These are phyloP conservation scores for Quercus rubra DNA, from an alignment of 306 rosid genomes.

Conservation along the genomic window DNA sequence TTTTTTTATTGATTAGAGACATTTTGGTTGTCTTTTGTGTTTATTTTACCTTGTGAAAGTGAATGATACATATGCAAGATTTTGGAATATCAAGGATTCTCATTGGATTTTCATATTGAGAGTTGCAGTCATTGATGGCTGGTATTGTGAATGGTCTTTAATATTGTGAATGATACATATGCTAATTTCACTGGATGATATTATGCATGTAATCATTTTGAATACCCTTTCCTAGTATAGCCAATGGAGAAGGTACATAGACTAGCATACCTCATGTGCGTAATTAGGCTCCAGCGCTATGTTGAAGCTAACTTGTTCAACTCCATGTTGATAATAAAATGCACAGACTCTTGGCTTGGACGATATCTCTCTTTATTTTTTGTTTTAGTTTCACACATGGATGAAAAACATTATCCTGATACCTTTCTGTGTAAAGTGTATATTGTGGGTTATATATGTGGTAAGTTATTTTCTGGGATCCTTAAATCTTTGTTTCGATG, in stretches of 20 bases:
- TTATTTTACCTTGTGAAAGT: too few species aligned
- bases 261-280: not conserved
- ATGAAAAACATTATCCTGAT: not conserved
- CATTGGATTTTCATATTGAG: too few species aligned
- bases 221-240: not conserved
- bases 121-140: not conserved
- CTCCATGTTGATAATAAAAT: not conserved
- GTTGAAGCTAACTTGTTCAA: not conserved
- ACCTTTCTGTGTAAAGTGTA: not conserved
- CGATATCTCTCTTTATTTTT: conserved; percentile 96
- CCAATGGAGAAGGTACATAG: not conserved
- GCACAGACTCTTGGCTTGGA: conserved; percentile 21
- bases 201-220: not conserved
- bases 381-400: conserved; percentile 51
- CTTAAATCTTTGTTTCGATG: not conserved
- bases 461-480: not conserved
- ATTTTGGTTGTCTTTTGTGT: too few species aligned
- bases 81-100: too few species aligned
- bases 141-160: not conserved
- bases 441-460: not conserved
- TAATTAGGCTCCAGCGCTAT: not conserved
- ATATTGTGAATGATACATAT: not conserved
- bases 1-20: too few species aligned
- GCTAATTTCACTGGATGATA: not conserved
- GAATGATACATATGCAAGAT: too few species aligned